Base-by-base conservation (phyloP, 1,139 yeast species). In the Candida glucosophila region DNA sequence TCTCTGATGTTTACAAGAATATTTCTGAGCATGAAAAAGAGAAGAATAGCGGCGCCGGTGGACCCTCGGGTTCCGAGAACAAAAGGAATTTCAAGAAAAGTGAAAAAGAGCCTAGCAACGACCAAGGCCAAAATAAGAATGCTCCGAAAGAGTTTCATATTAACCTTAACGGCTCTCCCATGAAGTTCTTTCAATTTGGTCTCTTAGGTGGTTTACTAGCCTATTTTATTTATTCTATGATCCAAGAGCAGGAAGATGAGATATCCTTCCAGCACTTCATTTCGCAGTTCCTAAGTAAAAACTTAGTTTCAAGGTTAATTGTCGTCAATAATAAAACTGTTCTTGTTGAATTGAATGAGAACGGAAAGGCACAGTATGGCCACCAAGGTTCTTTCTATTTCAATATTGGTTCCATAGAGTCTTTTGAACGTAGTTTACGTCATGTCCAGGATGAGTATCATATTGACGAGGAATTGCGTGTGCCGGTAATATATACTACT, bases 401-500 rank as follows among this genome's bases (percentile, higher is more conserved):
- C 57, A 75, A 82, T 22, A 85, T 92, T 44, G 99, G 98, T 5
- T 82, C 95, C 0, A 75, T 88, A 14, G 96, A 86, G 41, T 63
- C 77, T n/a, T 90, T 92, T 53, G 98, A 92, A 55, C 75, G 78
- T 31, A 79, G 78, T 37, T 63, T 92, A 47, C 82, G 77, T 32
- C 72, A 69, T 26, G 76, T 81, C 17, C 96, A 86, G 52, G 73
- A 75, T 29, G 72, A 72, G 30, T 68, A 79, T 33, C 67, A 70
- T 5, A 73, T 82, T 19, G 71, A 82, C 2, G 63, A 71, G 12
- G 59, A 52, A 26, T 77, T 79, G 41, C 67, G 92, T 36, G 69
- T 86, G 17, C 98, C 97, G 3, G 88, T 88, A n/a, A 61, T 79
- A 1, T 90, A 80, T 48, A 67, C 74, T 13, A 74, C 73, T 25